phyloP scores from a whole-genome alignment of 1,284 basidiomycete species.

The Ceratobasidium sp. region DNA sequence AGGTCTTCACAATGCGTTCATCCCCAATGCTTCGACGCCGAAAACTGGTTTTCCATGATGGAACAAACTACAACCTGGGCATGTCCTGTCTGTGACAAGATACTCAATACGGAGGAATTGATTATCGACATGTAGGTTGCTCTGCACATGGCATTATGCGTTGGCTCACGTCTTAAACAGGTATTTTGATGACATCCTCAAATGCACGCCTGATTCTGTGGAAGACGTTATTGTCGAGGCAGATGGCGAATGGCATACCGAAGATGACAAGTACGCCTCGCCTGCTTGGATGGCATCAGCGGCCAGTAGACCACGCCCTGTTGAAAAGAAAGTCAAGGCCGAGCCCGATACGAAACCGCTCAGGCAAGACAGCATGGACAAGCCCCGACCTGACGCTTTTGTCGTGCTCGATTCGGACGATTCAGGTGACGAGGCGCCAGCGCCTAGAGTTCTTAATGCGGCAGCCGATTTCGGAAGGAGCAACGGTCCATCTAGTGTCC shows the following conservation, averaged over 20 bases:
- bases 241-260: constrained; percentile 94
- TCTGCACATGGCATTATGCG: constrained; percentile 26
- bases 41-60: constrained; percentile 94
- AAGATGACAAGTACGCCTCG: constrained; percentile 85
- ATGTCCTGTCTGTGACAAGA: constrained; percentile 93
- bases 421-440: constrained; percentile 72
- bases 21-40: constrained; percentile 95
- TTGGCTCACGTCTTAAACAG: constrained; percentile 55
- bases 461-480: constrained; percentile 64
- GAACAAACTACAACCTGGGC: constrained; percentile 96
- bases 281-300: constrained; percentile 64
- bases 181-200: constrained; percentile 85
- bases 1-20: constrained; percentile 89
- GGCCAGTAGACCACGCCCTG: constrained; percentile 58
- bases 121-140: constrained; percentile 86
- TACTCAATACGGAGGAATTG: constrained; percentile 81
- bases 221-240: constrained; percentile 95
- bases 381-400: constrained; percentile 66
- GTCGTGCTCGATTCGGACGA: constrained; percentile 79
- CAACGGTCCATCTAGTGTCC: constrained; percentile 1
- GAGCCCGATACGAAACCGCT: constrained; percentile 26
- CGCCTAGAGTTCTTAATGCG: constrained; percentile 46
- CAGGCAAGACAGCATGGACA: constrained; percentile 14
- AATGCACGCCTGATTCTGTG: constrained; percentile 76
- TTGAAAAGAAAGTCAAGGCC: constrained; percentile 39